These are phyloP conservation scores for Globisporangium mamillatum DNA, from an alignment of 352 stramenopile species.

Conservation along the genomic window DNA sequence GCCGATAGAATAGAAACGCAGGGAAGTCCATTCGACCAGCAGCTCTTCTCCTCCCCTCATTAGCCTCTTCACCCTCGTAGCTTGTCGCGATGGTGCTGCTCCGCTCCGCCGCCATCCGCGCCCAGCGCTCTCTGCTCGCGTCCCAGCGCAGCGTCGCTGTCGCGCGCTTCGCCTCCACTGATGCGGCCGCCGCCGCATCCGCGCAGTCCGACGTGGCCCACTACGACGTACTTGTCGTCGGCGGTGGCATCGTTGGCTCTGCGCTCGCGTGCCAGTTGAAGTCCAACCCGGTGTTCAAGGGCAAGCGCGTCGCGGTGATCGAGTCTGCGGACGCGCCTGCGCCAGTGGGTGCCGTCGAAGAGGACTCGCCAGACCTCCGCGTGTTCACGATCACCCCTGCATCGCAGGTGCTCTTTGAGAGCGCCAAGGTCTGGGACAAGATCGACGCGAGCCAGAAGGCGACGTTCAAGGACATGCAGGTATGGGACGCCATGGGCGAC, in stretches of 20 bases:
- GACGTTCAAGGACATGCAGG: constrained; percentile 88
- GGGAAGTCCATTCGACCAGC: constrained; percentile 7
- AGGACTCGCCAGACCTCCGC: constrained; percentile 79
- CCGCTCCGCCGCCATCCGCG: constrained; percentile 11
- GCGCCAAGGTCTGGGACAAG: constrained; percentile 72
- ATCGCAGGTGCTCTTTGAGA: constrained; percentile 77
- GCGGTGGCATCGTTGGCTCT: constrained; percentile 80
- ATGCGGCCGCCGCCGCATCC: constrained; percentile 20
- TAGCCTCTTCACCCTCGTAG: not conserved
- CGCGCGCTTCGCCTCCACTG: constrained; percentile 23
- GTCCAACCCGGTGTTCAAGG: constrained; percentile 69
- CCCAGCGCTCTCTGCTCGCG: constrained; percentile 13
- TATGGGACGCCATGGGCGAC: constrained; percentile 88
- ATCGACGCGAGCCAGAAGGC: constrained; percentile 53
- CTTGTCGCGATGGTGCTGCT: constrained; percentile 15
- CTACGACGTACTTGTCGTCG: constrained; percentile 83
- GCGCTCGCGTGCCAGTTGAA: constrained; percentile 81
- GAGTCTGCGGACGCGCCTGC: constrained; percentile 48
- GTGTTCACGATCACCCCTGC: constrained; percentile 90
- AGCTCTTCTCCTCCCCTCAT: constrained; percentile 1
- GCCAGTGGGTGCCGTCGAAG: constrained; percentile 35
- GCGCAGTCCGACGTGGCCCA: constrained; percentile 35
- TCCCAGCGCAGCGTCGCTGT: constrained; percentile 15
- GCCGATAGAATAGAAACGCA: constrained; percentile 6
- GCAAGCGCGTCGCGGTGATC: constrained; percentile 77